Evolutionary conservation across 2,329 filamentous ascomycete genomes (phyloP).

Genomic region (Cordyceps farinosa): DNA sequence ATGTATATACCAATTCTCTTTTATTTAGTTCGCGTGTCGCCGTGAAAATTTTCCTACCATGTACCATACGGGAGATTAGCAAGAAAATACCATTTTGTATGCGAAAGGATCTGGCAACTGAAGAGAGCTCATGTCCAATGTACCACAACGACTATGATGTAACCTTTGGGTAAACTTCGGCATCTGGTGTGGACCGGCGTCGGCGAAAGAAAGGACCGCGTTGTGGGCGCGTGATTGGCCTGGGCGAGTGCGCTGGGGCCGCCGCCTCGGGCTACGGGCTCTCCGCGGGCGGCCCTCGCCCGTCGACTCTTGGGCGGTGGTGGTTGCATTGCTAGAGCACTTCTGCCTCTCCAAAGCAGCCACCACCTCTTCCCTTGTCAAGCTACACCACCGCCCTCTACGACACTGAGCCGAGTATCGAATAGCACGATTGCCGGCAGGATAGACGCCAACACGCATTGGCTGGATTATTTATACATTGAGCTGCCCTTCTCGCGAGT

Average conservation of each 20-base stretch:
- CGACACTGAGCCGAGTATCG: background rate
- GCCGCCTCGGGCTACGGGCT: background rate
- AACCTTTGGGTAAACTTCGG: conserved; percentile 19
- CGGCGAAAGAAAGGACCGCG: conserved; percentile 19
- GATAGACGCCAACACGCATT: background rate
- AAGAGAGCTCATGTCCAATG: no score
- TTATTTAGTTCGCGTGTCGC: background rate
- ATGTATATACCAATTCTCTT: conserved; percentile 7
- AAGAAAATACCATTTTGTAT: background rate
- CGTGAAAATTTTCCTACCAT: background rate
- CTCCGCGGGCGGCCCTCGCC: conserved; percentile 8
- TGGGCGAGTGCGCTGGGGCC: background rate
- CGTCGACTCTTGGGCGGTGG: background rate
- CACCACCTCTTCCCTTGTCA: conserved; percentile 4
- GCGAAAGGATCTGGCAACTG: background rate
- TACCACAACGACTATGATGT: conserved; percentile 4
- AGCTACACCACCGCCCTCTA: conserved; percentile 10
- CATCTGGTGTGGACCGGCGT: conserved; percentile 2
- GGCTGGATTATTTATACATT: background rate
- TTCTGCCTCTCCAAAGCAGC: background rate
- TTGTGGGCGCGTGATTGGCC: conserved; percentile 17
- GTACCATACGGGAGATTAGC: background rate
- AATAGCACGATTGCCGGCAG: background rate
- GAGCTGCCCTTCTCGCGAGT: background rate
- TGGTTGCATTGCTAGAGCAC: conserved; percentile 1